Evolutionary conservation across 106 monocot species (phyloP), one percentile per base, ranked within the genome.

Genomic region (Dactylorhiza incarnata): DNA sequence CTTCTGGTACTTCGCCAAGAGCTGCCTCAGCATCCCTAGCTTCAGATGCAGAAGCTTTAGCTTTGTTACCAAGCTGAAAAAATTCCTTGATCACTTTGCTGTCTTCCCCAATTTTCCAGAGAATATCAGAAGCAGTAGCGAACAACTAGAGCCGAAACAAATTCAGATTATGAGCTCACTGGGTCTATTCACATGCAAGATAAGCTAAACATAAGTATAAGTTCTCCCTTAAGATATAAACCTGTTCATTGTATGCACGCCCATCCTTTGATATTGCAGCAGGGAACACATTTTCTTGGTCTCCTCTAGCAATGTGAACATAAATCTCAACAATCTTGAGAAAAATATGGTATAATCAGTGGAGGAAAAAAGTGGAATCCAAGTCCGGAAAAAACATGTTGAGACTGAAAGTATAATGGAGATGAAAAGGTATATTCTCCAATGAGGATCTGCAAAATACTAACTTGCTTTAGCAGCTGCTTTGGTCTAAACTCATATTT

Each of bases 401-500:
- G 4, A 26, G n/a, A 16, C 74, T 45, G 5, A 73, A 58, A 45
- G 13, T 10, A 23, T 14, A 23, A 66, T 66, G 26, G 13, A 65
- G 29, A 65, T 61, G 22, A 61, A 9, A 23, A 9, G 5, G 22
- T 61, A 46, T 11, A n/a, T 44, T 11, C 51, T 22, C 16, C 20
- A 71, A 55, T 17, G 43, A 81, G 49, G 43, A 52, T 45, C 46
- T 55, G 16, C 10, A 47, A 59, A 24, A 65, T 53, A 83, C 86
- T 79, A 73, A 94, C 97, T 78, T 94, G 93, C 79, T 91, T 94
- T 71, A 97, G 76, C 74, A 97, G 81, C 79, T 87, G 85, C 87
- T 94, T 97, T 67, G 97, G 97, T 79, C 84, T 89, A 87, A 97
- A 97, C 82, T 97, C 97, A 52, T 97, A 97, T 73, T 97, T 97